Conservation (phyloP, 2,329 filamentous ascomycete species). For the Chaetomium olivaceum region DNA sequence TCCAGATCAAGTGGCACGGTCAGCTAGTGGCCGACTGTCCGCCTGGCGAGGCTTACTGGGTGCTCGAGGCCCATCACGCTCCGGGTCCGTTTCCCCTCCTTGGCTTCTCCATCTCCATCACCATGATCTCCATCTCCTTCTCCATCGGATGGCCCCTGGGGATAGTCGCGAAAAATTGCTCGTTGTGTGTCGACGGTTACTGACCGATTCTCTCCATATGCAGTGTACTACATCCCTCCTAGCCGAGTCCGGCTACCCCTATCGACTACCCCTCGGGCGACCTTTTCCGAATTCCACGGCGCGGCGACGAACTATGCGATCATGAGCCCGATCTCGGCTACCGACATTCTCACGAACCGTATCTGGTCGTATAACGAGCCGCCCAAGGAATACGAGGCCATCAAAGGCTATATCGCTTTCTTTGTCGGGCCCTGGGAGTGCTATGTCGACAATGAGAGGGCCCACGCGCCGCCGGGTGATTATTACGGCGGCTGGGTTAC, state of each 20-base stretch:
- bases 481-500: slow-evolving; percentile 68
- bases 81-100: slow-evolving; percentile 49
- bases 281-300: slow-evolving; percentile 64
- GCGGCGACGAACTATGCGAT: slow-evolving; percentile 59
- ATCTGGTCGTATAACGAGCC: slow-evolving; percentile 62
- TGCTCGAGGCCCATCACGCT: slow-evolving; percentile 62
- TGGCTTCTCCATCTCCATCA: slow-evolving; percentile 5
- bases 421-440: slow-evolving; percentile 64
- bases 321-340: slow-evolving; percentile 40
- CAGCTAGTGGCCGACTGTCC: slow-evolving; percentile 55
- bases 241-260: slow-evolving; percentile 51
- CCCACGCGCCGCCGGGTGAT: slow-evolving; percentile 60
- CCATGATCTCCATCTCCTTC: background rate
- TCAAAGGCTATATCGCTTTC: slow-evolving; percentile 59
- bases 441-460: slow-evolving; percentile 61
- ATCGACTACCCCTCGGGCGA: slow-evolving; percentile 45
- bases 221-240: slow-evolving; percentile 62
- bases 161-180: background rate
- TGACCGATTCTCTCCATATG: slow-evolving; percentile 15
- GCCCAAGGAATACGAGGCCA: slow-evolving; percentile 50
- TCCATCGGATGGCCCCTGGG: background rate
- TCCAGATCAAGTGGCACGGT: slow-evolving; percentile 58
- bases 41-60: slow-evolving; percentile 59
- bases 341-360: slow-evolving; percentile 47
- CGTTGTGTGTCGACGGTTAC: slow-evolving; percentile 8